Evolutionary conservation across 305 asterid species (phyloP), one percentile per base, ranked within the genome.

Genomic region (Petunia hybrid): DNA sequence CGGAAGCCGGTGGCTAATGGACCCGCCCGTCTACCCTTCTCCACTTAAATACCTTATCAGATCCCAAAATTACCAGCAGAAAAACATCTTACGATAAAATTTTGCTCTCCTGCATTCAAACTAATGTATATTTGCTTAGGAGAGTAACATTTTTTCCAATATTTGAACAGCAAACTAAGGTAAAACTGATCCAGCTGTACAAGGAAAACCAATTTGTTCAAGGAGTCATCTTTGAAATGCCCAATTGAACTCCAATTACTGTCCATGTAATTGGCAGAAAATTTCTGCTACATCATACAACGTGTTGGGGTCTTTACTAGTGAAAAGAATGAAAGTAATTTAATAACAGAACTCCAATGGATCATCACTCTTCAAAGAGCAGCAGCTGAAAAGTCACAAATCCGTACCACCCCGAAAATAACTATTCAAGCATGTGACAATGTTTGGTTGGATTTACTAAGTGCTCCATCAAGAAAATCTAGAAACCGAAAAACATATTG

Each of bases 131-230:
- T 51, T 51, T 36, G 6, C 46, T 35, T 59, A 51, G 31, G 78
- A 51, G 62, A 73, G 36, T 51, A 36, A 51, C 64, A 51, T 51
- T 46, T 35, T 51, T 73, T 73, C 53, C 46, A 51, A 73, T 1
- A 8, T 53, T 73, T 73, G 64, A 51, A 51, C 46, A 12, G 63
- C 36, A 48, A 73, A 38, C 31, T 12, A 12, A 2, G 62, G 62
- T 51, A 73, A 51, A 51, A 51, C 53, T 73, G 8, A 73, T 46
- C 78, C 8, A 2, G 38, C 78, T 13, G 53, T 48, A 73, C 45
- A 73, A 73, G 78, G 55, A 51, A 38, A 73, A 36, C 13, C 41
- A 73, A 73, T 51, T 16, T 73, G 78, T 73, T 38, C 77, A 12
- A 51, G 51, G 55, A 35, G 46, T 42, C 78, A 73, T 73, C 46